These are phyloP conservation scores for Priceomyces castillae DNA, from an alignment of 805 yeast species.

Conservation along the genomic window DNA sequence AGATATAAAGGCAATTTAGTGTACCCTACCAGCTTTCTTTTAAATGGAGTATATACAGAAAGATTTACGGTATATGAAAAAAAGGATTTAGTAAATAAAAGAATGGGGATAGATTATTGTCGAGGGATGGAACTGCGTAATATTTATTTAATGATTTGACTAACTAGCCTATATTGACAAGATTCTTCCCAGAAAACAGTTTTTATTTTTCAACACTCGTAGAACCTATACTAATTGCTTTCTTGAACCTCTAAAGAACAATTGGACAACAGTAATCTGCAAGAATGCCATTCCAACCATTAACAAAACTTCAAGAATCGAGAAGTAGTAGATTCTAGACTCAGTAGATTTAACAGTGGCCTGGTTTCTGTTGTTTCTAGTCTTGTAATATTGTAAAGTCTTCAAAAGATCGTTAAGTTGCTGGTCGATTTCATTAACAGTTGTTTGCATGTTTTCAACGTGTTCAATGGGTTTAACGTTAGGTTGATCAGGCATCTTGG, in stretches of 20 bases:
- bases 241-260: constrained; percentile 69
- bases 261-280: constrained; percentile 66
- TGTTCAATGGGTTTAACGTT: constrained; percentile 49
- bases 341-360: constrained; percentile 80
- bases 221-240: constrained; percentile 55
- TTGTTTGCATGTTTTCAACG: constrained; percentile 50
- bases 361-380: constrained; percentile 90
- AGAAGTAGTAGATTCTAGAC: constrained; percentile 72
- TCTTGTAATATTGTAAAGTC: constrained; percentile 76
- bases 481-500: constrained; percentile 57
- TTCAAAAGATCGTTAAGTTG: constrained; percentile 57
- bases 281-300: constrained; percentile 73
- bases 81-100: too few species aligned
- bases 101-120: too few species aligned
- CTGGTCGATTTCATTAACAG: constrained; percentile 56
- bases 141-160: too few species aligned
- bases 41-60: too few species aligned
- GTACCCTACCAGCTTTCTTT: too few species aligned
- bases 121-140: too few species aligned
- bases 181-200: too few species aligned
- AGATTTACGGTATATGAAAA: too few species aligned
- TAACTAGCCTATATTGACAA: too few species aligned
- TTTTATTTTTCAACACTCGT: too few species aligned
- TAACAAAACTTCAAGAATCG: constrained; percentile 64
- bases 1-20: too few species aligned